Conservation (phyloP, 169 alveolate genomes). For the Eimeria tenella region DNA sequence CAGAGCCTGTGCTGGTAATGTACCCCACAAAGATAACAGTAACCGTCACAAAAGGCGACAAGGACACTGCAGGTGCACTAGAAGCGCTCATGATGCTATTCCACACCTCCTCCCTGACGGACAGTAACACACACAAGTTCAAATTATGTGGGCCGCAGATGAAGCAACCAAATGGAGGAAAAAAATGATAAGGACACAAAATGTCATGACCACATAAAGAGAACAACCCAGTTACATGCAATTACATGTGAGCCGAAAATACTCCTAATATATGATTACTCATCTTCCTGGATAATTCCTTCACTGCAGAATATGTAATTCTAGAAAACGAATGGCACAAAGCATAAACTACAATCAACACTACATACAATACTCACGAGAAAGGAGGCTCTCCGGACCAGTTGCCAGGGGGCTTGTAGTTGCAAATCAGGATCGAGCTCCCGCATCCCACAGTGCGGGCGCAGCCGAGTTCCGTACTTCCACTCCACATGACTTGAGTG, state of each 20-base stretch:
- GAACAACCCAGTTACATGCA: too few relatives aligned
- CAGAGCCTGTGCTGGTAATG: not conserved
- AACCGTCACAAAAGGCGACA: not conserved
- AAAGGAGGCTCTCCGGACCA: constrained; percentile 54
- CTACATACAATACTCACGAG: constrained; percentile 20
- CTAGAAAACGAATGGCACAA: too few relatives aligned
- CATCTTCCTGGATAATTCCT: too few relatives aligned
- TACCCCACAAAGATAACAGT: not conserved
- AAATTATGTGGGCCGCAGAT: not conserved
- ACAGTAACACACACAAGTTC: not conserved
- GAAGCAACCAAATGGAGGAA: not conserved
- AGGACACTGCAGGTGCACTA: not conserved
- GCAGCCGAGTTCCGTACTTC: constrained; percentile 68
- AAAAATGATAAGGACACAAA: not conserved
- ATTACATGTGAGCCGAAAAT: too few relatives aligned
- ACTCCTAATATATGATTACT: too few relatives aligned
- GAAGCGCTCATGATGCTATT: not conserved
- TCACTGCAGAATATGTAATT: too few relatives aligned
- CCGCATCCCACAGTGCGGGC: constrained; percentile 44
- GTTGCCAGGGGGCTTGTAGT: constrained; percentile 69
- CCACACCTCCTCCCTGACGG: constrained; percentile 17
- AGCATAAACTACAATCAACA: too few relatives aligned
- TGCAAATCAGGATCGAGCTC: constrained; percentile 17
- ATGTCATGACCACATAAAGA: not conserved
- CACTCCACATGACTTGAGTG: constrained; percentile 73